These are phyloP conservation scores for Neonectria faginata DNA, from an alignment of 2,329 filamentous ascomycete species.

Conservation along the genomic window DNA sequence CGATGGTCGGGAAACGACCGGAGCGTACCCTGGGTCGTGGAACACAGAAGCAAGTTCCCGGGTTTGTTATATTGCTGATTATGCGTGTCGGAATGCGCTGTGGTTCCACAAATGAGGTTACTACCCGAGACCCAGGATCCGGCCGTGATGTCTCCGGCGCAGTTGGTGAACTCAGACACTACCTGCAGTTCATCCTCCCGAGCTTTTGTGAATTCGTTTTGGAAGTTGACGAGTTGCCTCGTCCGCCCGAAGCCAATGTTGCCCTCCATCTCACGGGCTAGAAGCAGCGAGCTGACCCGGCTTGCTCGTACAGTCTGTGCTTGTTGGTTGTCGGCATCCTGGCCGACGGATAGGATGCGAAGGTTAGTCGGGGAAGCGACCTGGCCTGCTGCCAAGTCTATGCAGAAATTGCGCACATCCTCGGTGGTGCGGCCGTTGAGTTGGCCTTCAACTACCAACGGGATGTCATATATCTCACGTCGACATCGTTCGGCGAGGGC, in stretches of 20 bases:
- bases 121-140: slow-evolving; percentile 67
- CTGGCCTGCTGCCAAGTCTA: slow-evolving; percentile 45
- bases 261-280: slow-evolving; percentile 63
- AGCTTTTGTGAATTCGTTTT: slow-evolving; percentile 57
- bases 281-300: slow-evolving; percentile 56
- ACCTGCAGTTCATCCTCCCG: slow-evolving; percentile 65
- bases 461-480: slow-evolving; percentile 39
- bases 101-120: slow-evolving; percentile 71
- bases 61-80: slow-evolving; percentile 76
- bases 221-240: slow-evolving; percentile 58
- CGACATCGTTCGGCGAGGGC: slow-evolving; percentile 39
- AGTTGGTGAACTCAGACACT: slow-evolving; percentile 68
- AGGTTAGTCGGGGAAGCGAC: slow-evolving; percentile 25
- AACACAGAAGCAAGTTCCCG: slow-evolving; percentile 70
- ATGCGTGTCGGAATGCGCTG: slow-evolving; percentile 70
- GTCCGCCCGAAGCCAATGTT: slow-evolving; percentile 56
- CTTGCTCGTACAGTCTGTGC: slow-evolving; percentile 31
- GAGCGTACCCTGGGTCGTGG: slow-evolving; percentile 57
- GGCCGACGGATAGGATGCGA: slow-evolving; percentile 45
- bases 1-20: slow-evolving; percentile 68
- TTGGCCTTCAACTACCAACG: slow-evolving; percentile 36
- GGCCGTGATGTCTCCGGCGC: slow-evolving; percentile 70
- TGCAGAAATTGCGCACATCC: slow-evolving; percentile 49
- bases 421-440: slow-evolving; percentile 42
- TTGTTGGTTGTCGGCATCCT: slow-evolving; percentile 27